Conservation (phyloP, 2,329 filamentous ascomycete genomes). For the Nemania bipapillata region DNA sequence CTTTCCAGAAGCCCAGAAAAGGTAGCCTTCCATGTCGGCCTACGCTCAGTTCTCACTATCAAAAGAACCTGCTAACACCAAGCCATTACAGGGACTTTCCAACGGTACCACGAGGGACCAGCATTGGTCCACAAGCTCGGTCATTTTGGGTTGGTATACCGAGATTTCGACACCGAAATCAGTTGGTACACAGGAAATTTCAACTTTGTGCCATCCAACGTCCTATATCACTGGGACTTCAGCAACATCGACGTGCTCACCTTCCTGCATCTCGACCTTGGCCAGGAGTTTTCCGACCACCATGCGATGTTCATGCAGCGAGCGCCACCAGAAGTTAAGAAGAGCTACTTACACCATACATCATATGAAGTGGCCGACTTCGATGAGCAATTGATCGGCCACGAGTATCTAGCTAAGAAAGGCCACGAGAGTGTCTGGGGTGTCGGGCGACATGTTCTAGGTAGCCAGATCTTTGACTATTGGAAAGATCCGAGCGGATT, state of each 20-base stretch:
- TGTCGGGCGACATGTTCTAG: slow-evolving; percentile 67
- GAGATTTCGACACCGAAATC: slow-evolving; percentile 49
- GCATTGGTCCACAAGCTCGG: slow-evolving; percentile 50
- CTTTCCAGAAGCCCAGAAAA: slow-evolving; percentile 38
- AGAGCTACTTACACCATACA: slow-evolving; percentile 63
- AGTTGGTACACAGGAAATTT: slow-evolving; percentile 50
- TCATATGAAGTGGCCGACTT: slow-evolving; percentile 69
- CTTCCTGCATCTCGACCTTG: slow-evolving; percentile 65
- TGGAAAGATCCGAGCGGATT: slow-evolving; percentile 42
- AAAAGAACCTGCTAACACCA: not conserved
- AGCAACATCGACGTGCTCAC: slow-evolving; percentile 40
- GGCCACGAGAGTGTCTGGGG: slow-evolving; percentile 67
- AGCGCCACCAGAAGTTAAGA: slow-evolving; percentile 39
- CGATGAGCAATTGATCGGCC: slow-evolving; percentile 67
- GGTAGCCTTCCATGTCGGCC: not conserved
- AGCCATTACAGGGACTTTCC: slow-evolving; percentile 34
- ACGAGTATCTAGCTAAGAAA: slow-evolving; percentile 64
- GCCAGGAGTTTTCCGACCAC: slow-evolving; percentile 61
- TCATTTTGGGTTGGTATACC: slow-evolving; percentile 51
- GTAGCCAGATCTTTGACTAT: slow-evolving; percentile 67
- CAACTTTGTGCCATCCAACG: slow-evolving; percentile 50
- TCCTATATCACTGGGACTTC: slow-evolving; percentile 39
- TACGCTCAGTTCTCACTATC: not conserved
- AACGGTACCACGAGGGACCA: slow-evolving; percentile 50
- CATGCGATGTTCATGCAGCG: slow-evolving; percentile 63